Percentiles rank a stretch among this genome's conserved stretches.
These are phyloP conservation scores for Dinochytrium kinnereticum DNA, from an alignment of 371 early-diverging fungal species.

Conservation along the genomic window DNA sequence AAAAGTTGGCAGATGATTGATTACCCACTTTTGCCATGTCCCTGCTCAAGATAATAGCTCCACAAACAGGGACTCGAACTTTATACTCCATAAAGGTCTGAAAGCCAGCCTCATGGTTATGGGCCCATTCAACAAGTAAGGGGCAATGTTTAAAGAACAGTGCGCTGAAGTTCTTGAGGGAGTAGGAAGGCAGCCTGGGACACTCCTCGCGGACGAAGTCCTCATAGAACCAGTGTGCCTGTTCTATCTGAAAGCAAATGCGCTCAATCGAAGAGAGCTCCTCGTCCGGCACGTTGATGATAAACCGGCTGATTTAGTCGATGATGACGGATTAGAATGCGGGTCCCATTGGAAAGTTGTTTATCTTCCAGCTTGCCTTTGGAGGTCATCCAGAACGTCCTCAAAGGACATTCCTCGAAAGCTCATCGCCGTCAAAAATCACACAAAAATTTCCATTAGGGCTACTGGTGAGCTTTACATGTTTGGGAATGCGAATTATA, in stretches of 20 bases:
- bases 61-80: conserved; percentile 97
- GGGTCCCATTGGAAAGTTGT: too few species aligned
- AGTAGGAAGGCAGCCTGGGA: conserved; percentile 76
- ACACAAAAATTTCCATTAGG: neutral
- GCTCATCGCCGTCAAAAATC: conserved; percentile 44
- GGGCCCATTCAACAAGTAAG: conserved; percentile 82
- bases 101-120: conserved; percentile 86
- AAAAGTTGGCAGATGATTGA: neutral
- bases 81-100: conserved; percentile 95
- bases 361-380: too few species aligned
- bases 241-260: conserved; percentile 98
- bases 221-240: conserved; percentile 99
- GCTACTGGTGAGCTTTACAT: neutral
- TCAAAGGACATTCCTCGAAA: conserved; percentile 73
- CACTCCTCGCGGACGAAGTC: conserved; percentile 93
- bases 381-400: conserved; percentile 83
- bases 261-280: conserved; percentile 90
- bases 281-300: conserved; percentile 94
- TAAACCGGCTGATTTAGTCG: conserved; percentile 80
- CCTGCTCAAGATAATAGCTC: conserved; percentile 95
- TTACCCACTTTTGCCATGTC: conserved; percentile 73
- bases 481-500: neutral
- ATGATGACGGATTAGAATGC: conserved; percentile 15
- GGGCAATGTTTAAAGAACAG: conserved; percentile 85
- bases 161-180: conserved; percentile 65